These are phyloP conservation scores for Eimeria nieschulzi DNA, from an alignment of 169 alveolate genomes.

Conservation along the genomic window DNA sequence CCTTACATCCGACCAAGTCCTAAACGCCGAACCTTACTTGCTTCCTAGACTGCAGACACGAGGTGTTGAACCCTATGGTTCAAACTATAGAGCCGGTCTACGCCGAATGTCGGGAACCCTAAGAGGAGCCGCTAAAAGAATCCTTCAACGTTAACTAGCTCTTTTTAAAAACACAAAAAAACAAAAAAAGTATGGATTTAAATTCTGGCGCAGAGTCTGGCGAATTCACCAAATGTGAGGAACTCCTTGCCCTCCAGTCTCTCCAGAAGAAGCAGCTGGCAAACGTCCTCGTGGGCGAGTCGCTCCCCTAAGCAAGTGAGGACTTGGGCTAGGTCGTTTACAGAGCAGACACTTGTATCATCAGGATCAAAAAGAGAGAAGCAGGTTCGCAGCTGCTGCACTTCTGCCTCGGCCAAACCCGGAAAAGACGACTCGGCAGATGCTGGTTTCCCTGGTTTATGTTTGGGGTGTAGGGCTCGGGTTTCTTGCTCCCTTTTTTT, in stretches of 20 bases:
- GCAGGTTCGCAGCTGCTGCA: constrained; percentile 31
- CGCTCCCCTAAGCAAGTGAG: constrained; percentile 38
- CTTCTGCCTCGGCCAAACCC: constrained; percentile 15
- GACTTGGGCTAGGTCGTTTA: constrained; percentile 25
- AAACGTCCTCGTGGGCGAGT: neutral
- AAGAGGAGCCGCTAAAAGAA: no score
- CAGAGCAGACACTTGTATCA: neutral
- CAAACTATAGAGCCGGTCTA: no score
- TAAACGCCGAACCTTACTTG: no score
- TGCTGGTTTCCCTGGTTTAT: neutral
- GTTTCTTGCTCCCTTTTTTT: constrained; percentile 28
- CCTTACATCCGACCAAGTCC: no score
- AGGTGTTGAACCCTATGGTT: no score
- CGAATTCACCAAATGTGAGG: constrained; percentile 27
- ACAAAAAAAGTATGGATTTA: no score
- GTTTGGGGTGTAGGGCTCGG: neutral
- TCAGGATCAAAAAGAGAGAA: constrained; percentile 44
- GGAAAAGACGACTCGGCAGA: neutral
- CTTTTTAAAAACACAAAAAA: no score
- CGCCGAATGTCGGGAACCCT: no score
- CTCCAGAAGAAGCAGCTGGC: neutral
- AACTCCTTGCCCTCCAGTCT: constrained; percentile 23
- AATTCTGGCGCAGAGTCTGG: neutral
- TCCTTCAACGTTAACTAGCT: no score
- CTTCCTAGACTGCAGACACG: no score